A percentile compares a stretch with the other conserved stretches of the same genome.
Evolutionary conservation across 2,329 filamentous ascomycete genomes (phyloP).

Genomic region (Chrysoporthe deuterocubensis): DNA sequence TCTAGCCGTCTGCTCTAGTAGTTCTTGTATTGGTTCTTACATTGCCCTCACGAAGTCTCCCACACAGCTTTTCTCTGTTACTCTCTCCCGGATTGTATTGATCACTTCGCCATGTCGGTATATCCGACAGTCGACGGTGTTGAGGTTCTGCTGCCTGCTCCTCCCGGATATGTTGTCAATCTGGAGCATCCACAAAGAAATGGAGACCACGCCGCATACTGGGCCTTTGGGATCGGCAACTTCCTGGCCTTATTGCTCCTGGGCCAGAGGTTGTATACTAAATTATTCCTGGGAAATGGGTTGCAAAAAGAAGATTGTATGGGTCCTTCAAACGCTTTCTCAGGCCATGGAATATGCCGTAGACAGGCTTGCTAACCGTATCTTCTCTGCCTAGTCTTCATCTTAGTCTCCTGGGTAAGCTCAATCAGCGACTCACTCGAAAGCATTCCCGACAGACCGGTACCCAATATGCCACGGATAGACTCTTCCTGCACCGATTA

Average conservation of each 20-base stretch:
- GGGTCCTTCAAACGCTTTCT: background rate
- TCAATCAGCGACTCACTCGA: background rate
- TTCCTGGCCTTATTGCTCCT: background rate
- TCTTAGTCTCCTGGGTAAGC: background rate
- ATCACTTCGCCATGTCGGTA: background rate
- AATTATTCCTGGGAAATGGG: background rate
- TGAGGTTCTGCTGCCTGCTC: conserved; percentile 1
- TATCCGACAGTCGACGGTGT: conserved; percentile 13
- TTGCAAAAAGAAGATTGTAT: background rate
- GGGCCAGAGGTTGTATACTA: background rate
- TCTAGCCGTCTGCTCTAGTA: background rate
- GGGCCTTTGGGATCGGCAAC: background rate
- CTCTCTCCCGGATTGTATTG: background rate
- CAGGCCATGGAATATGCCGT: background rate
- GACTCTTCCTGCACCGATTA: background rate
- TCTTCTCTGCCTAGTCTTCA: background rate
- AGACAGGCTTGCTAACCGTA: background rate
- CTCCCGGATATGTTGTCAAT: background rate
- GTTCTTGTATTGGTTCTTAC: too few relatives aligned
- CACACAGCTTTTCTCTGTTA: background rate
- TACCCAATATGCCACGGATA: background rate
- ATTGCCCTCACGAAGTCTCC: too few relatives aligned
- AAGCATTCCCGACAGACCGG: background rate
- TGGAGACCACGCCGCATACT: background rate
- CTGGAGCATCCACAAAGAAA: conserved; percentile 1